Percentiles rank a stretch among this genome's conserved stretches.
Conservation (phyloP, 2,329 filamentous ascomycete genomes). For the Microthyrium microscopicum region DNA sequence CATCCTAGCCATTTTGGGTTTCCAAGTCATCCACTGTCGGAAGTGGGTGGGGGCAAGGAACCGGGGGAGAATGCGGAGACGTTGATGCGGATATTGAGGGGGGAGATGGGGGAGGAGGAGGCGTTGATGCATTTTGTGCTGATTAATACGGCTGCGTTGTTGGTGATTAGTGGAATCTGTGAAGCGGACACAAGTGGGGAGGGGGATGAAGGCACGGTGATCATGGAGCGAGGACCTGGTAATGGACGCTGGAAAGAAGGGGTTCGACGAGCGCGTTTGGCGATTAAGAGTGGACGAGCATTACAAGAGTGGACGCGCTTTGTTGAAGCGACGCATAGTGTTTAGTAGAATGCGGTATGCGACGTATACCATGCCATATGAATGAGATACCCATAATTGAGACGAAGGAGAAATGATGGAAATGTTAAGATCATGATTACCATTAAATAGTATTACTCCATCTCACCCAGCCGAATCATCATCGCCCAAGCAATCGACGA, state of each 20-base stretch:
- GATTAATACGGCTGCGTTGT: constrained; percentile 78
- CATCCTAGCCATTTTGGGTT: constrained; percentile 80
- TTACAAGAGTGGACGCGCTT: constrained; percentile 69
- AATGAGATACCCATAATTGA: no score
- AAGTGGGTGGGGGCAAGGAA: constrained; percentile 71
- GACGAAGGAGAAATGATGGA: no score
- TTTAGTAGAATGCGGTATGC: no score
- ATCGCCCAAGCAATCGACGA: no score
- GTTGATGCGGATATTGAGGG: constrained; percentile 56
- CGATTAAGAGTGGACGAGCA: constrained; percentile 73
- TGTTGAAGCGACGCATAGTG: constrained; percentile 63
- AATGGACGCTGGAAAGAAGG: constrained; percentile 92
- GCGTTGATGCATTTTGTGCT: constrained; percentile 87
- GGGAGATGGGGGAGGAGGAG: constrained; percentile 56
- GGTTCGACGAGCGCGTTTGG: constrained; percentile 71
- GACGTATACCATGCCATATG: no score
- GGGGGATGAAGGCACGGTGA: constrained; percentile 65
- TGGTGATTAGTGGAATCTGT: constrained; percentile 74
- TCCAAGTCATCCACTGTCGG: constrained; percentile 51
- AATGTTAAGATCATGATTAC: no score
- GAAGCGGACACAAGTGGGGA: constrained; percentile 64
- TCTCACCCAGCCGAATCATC: no score
- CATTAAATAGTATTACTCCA: no score
- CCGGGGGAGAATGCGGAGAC: constrained; percentile 80
- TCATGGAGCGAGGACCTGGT: constrained; percentile 68